These are phyloP conservation scores for Lycium ferocissimum DNA, from an alignment of 257 asterid genomes.

Conservation along the genomic window DNA sequence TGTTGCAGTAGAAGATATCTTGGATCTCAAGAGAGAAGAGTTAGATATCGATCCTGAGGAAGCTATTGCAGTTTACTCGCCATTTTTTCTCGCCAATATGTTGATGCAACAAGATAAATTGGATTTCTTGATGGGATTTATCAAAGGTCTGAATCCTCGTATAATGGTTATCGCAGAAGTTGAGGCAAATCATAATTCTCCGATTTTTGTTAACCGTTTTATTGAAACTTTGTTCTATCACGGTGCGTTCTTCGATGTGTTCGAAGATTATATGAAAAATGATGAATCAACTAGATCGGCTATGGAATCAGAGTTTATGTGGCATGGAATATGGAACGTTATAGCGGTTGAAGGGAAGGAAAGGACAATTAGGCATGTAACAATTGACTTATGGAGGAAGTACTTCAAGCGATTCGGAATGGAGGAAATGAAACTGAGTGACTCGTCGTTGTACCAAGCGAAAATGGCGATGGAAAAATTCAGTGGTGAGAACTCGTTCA, in stretches of 20 bases:
- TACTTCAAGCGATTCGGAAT: slow-evolving; percentile 47
- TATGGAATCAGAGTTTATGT: slow-evolving; percentile 34
- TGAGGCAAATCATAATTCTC: slow-evolving; percentile 41
- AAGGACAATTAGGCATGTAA: slow-evolving; percentile 49
- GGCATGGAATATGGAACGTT: slow-evolving; percentile 36
- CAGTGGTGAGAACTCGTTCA: slow-evolving; percentile 39
- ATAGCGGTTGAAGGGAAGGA: slow-evolving; percentile 43
- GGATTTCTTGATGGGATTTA: slow-evolving; percentile 46
- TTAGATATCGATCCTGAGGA: slow-evolving; percentile 51
- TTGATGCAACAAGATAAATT: slow-evolving; percentile 45
- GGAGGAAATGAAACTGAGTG: slow-evolving; percentile 50
- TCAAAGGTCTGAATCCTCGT: slow-evolving; percentile 34
- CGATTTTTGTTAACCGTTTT: slow-evolving; percentile 40
- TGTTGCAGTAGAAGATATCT: slow-evolving; percentile 48
- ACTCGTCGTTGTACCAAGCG: slow-evolving; percentile 49
- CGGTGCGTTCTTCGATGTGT: slow-evolving; percentile 43
- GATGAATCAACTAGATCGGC: slow-evolving; percentile 32
- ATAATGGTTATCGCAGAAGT: slow-evolving; percentile 35
- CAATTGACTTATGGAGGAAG: slow-evolving; percentile 53
- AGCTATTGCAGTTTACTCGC: slow-evolving; percentile 50
- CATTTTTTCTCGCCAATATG: slow-evolving; percentile 42
- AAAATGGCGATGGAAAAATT: slow-evolving; percentile 43
- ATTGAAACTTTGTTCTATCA: slow-evolving; percentile 42
- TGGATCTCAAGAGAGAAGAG: slow-evolving; percentile 38
- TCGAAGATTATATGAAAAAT: slow-evolving; percentile 38